A percentile compares a stretch with the other conserved stretches of the same genome.
phyloP scores from a whole-genome alignment of 495 filamentous ascomycete genomes.

The Melanomma pulvis-pyrius region DNA sequence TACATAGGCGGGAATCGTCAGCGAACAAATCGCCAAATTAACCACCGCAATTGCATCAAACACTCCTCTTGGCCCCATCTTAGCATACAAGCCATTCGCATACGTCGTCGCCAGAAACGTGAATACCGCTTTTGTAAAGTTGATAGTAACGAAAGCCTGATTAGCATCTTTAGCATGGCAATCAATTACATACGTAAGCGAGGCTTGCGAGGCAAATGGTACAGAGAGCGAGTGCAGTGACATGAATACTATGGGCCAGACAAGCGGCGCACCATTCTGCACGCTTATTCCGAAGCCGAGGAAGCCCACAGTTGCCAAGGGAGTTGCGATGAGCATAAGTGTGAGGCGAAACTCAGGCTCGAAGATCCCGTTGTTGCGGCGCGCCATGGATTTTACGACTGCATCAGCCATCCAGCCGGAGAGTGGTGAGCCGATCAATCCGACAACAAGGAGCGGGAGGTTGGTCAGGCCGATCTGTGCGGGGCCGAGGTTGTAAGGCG shows the following conservation, averaged over 20 bases:
- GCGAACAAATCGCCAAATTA: constrained; percentile 41
- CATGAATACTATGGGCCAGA: constrained; percentile 92
- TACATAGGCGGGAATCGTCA: constrained; percentile 45
- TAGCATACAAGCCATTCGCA: constrained; percentile 39
- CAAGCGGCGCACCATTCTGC: constrained; percentile 72
- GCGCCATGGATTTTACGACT: constrained; percentile 75
- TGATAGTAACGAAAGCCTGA: constrained; percentile 91
- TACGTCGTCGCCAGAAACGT: constrained; percentile 43
- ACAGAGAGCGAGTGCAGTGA: constrained; percentile 91
- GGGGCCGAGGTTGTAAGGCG: constrained; percentile 80
- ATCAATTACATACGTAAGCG: constrained; percentile 93
- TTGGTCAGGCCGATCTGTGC: constrained; percentile 85
- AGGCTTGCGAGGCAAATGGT: constrained; percentile 86
- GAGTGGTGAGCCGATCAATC: constrained; percentile 84
- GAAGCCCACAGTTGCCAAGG: constrained; percentile 77
- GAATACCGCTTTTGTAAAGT: constrained; percentile 81
- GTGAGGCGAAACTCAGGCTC: constrained; percentile 90
- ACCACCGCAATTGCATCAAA: constrained; percentile 41
- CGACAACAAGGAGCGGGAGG: constrained; percentile 85
- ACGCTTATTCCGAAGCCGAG: constrained; percentile 96
- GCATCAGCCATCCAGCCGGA: constrained; percentile 88
- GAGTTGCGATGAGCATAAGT: constrained; percentile 85
- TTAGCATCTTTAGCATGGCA: constrained; percentile 93
- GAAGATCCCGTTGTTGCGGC: constrained; percentile 88
- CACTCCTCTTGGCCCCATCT: constrained; percentile 36